Conservation (phyloP, 2,329 filamentous ascomycete species). For the Sphaceloma murrayae region DNA sequence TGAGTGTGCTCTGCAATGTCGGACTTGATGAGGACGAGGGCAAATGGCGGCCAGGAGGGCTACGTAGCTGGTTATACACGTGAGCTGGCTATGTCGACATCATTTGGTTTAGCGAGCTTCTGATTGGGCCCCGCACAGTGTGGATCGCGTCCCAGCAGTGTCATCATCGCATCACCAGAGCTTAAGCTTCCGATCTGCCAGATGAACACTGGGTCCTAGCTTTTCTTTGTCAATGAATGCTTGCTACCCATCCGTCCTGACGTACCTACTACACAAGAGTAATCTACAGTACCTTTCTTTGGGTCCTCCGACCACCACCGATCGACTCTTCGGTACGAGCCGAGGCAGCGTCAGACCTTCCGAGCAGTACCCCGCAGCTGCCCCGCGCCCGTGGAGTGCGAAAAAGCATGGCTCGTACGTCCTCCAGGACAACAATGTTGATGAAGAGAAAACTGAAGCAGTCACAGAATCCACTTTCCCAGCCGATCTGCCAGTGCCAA, state of each 20-base stretch:
- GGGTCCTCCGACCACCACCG: no score
- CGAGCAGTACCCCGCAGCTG: no score
- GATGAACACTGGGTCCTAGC: constrained; percentile 12
- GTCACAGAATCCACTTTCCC: constrained; percentile 25
- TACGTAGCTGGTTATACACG: not conserved
- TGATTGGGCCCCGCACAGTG: constrained; percentile 11
- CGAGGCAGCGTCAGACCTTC: no score
- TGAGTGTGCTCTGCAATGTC: no score
- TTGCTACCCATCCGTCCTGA: no score
- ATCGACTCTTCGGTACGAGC: no score
- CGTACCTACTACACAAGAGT: no score
- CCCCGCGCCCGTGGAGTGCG: no score
- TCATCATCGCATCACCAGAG: constrained; percentile 12
- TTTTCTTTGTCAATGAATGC: no score
- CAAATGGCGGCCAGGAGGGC: not conserved
- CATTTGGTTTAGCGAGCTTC: constrained; percentile 8
- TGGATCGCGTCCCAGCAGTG: constrained; percentile 5
- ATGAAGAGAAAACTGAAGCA: no score
- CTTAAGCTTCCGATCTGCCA: constrained; percentile 1
- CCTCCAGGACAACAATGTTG: not conserved
- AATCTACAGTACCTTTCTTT: no score
- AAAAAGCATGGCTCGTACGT: constrained; percentile 15
- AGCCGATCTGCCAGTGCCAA: constrained; percentile 30
- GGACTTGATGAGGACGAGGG: no score
- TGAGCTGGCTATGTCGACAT: constrained; percentile 13